Evolutionary conservation across 768 basidiomycete species (phyloP).

Genomic region (Sistotremastrum niveocremeum): DNA sequence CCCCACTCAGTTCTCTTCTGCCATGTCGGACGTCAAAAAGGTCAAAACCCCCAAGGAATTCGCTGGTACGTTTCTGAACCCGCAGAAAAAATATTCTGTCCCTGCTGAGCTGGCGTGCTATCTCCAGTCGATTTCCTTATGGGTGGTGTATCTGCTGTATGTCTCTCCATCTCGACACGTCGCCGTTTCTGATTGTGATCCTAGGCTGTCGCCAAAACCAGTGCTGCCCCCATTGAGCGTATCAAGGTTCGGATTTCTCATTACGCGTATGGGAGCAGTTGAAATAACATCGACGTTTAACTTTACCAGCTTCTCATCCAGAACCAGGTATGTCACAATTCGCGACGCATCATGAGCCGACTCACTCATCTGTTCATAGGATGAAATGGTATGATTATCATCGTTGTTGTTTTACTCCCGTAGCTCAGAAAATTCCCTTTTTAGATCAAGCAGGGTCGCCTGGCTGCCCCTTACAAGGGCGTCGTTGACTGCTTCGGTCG

Average conservation of each 20-base stretch:
- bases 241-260: constrained; percentile 13
- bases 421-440: too few species aligned
- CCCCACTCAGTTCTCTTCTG: constrained; percentile 33
- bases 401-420: constrained; percentile 1
- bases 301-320: constrained; percentile 18
- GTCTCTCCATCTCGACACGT: background rate
- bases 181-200: background rate
- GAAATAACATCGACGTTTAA: too few species aligned
- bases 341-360: too few species aligned
- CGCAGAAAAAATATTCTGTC: background rate
- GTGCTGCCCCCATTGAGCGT: constrained; percentile 27
- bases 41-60: constrained; percentile 88
- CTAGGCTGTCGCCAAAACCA: constrained; percentile 24
- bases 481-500: constrained; percentile 22
- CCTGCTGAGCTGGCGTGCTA: background rate
- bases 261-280: too few species aligned
- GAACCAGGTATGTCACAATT: constrained; percentile 20
- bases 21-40: constrained; percentile 74
- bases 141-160: constrained; percentile 16
- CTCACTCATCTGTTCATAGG: background rate
- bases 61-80: constrained; percentile 39
- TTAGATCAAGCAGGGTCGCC: constrained; percentile 18
- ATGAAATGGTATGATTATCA: constrained; percentile 6
- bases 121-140: constrained; percentile 23
- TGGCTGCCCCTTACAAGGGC: constrained; percentile 23